Conservation (phyloP, 345 rosid species). For the Brassica carinata region DNA sequence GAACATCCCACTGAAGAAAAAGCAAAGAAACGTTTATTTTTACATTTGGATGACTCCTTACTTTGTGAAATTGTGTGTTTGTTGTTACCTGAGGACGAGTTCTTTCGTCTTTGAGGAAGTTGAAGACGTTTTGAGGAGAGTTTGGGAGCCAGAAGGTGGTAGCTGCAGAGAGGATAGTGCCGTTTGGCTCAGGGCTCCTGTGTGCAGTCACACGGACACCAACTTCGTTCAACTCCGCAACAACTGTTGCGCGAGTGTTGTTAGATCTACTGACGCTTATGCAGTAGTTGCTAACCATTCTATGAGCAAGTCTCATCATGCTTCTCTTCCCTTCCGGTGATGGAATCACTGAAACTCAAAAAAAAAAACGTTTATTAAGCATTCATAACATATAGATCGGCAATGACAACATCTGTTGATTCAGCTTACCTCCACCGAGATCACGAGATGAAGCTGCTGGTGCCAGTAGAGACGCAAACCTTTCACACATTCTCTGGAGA, state of each 20-base stretch:
- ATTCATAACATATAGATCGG: background rate
- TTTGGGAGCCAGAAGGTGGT: conserved; percentile 92
- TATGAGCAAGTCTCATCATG: conserved; percentile 96
- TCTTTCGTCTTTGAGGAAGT: conserved; percentile 90
- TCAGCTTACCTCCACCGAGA: conserved; percentile 66
- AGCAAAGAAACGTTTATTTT: background rate
- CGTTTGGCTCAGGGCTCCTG: conserved; percentile 76
- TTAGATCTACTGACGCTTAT: conserved; percentile 77
- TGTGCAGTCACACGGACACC: conserved; percentile 87
- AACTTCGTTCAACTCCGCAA: conserved; percentile 67
- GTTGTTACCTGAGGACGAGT: conserved; percentile 78
- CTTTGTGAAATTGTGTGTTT: background rate
- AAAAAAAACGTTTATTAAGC: background rate
- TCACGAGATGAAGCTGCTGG: conserved; percentile 68
- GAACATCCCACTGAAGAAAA: conserved; percentile 82
- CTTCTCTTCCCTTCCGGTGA: conserved; percentile 85
- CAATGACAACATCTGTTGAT: background rate
- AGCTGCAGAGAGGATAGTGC: conserved; percentile 88
- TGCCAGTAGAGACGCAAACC: conserved; percentile 75
- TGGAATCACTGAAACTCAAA: conserved; percentile 59
- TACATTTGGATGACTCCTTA: conserved; percentile 9
- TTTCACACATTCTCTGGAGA: conserved; percentile 84
- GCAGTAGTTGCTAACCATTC: conserved; percentile 87
- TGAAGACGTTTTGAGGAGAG: conserved; percentile 72
- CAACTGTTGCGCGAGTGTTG: conserved; percentile 66